phyloP scores from a whole-genome alignment of 176 grass and related monocot genomes.

The Rhynchospora tenuis region DNA sequence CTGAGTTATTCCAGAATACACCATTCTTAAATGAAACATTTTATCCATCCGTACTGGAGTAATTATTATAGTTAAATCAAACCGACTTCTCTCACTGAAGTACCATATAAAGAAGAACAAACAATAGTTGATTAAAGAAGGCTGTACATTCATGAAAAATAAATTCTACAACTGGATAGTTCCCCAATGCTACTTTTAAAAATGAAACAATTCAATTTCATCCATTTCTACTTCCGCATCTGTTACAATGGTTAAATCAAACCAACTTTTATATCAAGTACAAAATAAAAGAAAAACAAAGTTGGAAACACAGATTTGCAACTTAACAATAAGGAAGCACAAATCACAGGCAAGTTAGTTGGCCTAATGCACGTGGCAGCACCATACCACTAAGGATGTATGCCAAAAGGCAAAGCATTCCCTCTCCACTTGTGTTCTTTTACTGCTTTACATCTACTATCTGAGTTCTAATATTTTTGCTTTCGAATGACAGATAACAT shows the following conservation, averaged over 20 bases:
- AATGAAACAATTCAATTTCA: background rate
- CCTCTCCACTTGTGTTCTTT: background rate
- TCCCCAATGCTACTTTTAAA: background rate
- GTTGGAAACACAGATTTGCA: background rate
- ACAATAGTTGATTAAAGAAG: background rate
- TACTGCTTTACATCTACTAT: too few relatives aligned
- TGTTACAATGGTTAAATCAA: background rate
- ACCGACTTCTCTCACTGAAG: background rate
- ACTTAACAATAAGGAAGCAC: slow-evolving; percentile 3
- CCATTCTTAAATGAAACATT: background rate
- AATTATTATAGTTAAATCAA: background rate
- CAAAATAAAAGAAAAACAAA: background rate
- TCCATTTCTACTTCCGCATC: background rate
- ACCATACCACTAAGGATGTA: background rate
- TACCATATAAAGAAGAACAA: background rate
- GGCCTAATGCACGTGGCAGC: background rate
- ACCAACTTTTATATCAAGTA: background rate
- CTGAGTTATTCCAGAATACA: background rate
- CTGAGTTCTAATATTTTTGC: background rate
- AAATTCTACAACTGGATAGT: background rate
- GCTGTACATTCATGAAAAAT: background rate
- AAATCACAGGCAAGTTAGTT: background rate
- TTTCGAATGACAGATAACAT: background rate
- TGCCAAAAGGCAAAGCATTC: background rate
- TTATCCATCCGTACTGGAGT: background rate